Conservation (phyloP, 2,329 filamentous ascomycete species). For the Xylariomycetidae sp. region DNA sequence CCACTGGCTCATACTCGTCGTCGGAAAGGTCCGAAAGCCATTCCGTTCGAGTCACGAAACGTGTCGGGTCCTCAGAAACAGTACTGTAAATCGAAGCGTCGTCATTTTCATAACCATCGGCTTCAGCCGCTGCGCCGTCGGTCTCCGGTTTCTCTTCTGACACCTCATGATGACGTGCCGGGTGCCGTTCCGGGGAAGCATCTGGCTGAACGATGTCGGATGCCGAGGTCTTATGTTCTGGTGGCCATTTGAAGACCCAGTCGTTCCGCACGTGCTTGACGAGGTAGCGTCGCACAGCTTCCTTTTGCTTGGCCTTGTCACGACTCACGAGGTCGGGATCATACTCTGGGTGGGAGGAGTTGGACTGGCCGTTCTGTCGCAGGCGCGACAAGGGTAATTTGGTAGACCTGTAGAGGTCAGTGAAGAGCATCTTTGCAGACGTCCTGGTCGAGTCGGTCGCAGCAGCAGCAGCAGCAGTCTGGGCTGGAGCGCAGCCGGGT, state of each 20-base stretch:
- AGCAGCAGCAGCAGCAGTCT: background rate
- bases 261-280: constrained; percentile 49
- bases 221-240: constrained; percentile 8
- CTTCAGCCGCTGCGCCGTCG: constrained; percentile 30
- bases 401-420: constrained; percentile 52
- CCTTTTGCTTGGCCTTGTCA: constrained; percentile 58
- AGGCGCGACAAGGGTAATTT: constrained; percentile 48
- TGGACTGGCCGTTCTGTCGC: constrained; percentile 37
- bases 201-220: background rate
- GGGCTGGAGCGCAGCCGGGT: background rate
- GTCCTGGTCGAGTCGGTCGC: background rate
- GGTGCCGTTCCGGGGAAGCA: background rate
- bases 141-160: constrained; percentile 15
- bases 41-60: constrained; percentile 45
- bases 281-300: constrained; percentile 53
- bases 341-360: constrained; percentile 39
- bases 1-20: constrained; percentile 38
- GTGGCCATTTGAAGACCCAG: constrained; percentile 56
- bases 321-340: constrained; percentile 56
- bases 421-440: constrained; percentile 47
- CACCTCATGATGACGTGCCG: no score
- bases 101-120: constrained; percentile 35
- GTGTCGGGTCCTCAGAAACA: constrained; percentile 47
- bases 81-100: constrained; percentile 33
- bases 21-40: constrained; percentile 55